Conservation (phyloP, 2,329 filamentous ascomycete species). For the Epichloe sibirici region DNA sequence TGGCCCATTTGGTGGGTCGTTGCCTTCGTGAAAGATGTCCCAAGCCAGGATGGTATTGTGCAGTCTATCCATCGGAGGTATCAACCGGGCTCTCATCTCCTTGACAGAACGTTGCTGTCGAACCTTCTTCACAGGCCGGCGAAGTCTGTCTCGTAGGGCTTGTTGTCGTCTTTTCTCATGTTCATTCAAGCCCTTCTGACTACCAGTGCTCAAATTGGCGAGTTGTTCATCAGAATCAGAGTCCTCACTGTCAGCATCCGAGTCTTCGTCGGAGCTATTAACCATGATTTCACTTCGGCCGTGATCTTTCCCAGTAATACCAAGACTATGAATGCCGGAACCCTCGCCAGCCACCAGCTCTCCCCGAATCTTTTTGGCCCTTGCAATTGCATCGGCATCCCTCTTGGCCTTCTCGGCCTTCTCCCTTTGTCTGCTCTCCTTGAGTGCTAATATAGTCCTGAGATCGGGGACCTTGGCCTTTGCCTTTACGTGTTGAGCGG, state of each 20-base stretch:
- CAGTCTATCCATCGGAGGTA: conserved; percentile 74
- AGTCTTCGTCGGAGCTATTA: conserved; percentile 64
- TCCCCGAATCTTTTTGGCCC: conserved; percentile 39
- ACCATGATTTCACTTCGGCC: conserved; percentile 85
- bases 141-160: conserved; percentile 42
- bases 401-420: conserved; percentile 62
- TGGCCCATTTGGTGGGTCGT: conserved; percentile 68
- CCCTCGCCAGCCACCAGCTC: conserved; percentile 50
- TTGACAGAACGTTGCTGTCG: conserved; percentile 73
- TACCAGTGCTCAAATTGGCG: conserved; percentile 34
- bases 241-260: conserved; percentile 51
- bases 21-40: conserved; percentile 87
- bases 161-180: conserved; percentile 32
- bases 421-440: conserved; percentile 61
- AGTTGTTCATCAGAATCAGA: conserved; percentile 39
- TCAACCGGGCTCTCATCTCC: conserved; percentile 86
- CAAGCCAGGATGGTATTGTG: conserved; percentile 82
- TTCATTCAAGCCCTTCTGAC: conserved; percentile 36
- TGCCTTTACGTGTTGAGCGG: conserved; percentile 21
- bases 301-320: conserved; percentile 68
- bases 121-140: conserved; percentile 71
- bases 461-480: conserved; percentile 21
- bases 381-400: conserved; percentile 60
- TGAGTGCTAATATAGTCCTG: conserved; percentile 37
- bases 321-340: conserved; percentile 61